Conservation (phyloP, 495 filamentous ascomycete genomes). For the Daldinia caldariorum region DNA sequence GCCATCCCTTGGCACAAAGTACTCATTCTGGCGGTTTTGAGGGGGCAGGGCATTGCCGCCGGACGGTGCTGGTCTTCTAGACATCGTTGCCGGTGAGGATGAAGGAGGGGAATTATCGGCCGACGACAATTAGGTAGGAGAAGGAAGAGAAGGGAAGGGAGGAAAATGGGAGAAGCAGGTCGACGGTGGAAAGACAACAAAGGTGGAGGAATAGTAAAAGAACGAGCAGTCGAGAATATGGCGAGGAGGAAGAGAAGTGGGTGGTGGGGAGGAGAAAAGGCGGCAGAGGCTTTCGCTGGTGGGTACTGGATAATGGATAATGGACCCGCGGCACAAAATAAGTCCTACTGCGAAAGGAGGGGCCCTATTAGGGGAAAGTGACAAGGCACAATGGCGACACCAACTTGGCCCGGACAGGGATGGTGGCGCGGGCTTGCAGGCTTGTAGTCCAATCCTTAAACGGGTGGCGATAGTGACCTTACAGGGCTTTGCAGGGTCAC, state of each 20-base stretch:
- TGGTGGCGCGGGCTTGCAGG: slow-evolving; percentile 42
- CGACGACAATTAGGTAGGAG: slow-evolving; percentile 37
- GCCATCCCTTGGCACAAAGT: slow-evolving; percentile 87
- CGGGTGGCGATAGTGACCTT: slow-evolving; percentile 44
- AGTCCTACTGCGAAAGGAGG: slow-evolving; percentile 38
- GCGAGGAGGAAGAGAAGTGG: slow-evolving; percentile 36
- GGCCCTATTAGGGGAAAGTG: slow-evolving; percentile 41
- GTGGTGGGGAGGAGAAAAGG: slow-evolving; percentile 49
- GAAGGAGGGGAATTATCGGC: slow-evolving; percentile 45
- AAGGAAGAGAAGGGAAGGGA: slow-evolving; percentile 33
- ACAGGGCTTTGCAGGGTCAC: slow-evolving; percentile 43
- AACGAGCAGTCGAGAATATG: slow-evolving; percentile 38
- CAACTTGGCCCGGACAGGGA: slow-evolving; percentile 42
- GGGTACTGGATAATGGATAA: slow-evolving; percentile 31
- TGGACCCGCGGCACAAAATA: slow-evolving; percentile 41
- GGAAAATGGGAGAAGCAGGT: slow-evolving; percentile 13
- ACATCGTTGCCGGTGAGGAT: slow-evolving; percentile 44
- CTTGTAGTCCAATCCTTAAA: slow-evolving; percentile 41
- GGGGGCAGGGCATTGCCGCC: slow-evolving; percentile 46
- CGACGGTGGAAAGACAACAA: slow-evolving; percentile 36
- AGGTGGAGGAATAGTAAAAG: slow-evolving; percentile 37
- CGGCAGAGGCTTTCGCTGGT: slow-evolving; percentile 35
- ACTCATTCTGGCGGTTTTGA: slow-evolving; percentile 76
- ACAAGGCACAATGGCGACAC: slow-evolving; percentile 48
- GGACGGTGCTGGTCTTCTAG: slow-evolving; percentile 47